Percentiles rank a stretch among this genome's conserved stretches.
phyloP scores from a whole-genome alignment of 2,329 filamentous ascomycete species.

The Pleurostoma richardsiae region DNA sequence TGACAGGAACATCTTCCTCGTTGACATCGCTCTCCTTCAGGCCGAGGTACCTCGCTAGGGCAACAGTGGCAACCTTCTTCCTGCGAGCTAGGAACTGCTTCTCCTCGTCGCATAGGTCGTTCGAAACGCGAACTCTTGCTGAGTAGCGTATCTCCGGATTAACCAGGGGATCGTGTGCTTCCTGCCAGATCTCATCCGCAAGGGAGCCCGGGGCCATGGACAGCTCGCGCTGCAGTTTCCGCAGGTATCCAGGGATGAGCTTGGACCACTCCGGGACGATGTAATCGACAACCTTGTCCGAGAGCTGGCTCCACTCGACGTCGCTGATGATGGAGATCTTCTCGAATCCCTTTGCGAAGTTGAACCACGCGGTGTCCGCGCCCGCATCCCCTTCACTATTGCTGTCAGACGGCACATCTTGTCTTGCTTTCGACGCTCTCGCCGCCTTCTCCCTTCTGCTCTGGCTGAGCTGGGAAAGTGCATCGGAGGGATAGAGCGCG shows the following conservation, averaged over 20 bases:
- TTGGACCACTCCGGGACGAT: constrained; percentile 82
- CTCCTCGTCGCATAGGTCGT: constrained; percentile 79
- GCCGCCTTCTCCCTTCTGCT: constrained; percentile 3
- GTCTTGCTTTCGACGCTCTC: not conserved
- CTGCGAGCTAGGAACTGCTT: constrained; percentile 67
- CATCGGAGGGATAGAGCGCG: constrained; percentile 32
- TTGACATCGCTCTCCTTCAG: constrained; percentile 78
- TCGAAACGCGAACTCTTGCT: constrained; percentile 76
- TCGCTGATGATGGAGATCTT: constrained; percentile 50
- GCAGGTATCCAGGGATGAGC: constrained; percentile 67
- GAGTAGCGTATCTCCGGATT: constrained; percentile 86
- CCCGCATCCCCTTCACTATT: constrained; percentile 6
- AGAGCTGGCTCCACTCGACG: constrained; percentile 48
- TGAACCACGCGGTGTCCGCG: constrained; percentile 36
- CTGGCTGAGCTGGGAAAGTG: constrained; percentile 13
- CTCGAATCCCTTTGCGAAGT: constrained; percentile 42
- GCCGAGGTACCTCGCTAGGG: constrained; percentile 76
- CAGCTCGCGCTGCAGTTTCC: constrained; percentile 81
- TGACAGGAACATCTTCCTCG: constrained; percentile 85
- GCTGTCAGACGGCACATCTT: constrained; percentile 12
- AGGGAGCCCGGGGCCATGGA: constrained; percentile 84
- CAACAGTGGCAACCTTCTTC: constrained; percentile 62
- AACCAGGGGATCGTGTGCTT: constrained; percentile 76
- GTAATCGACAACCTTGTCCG: constrained; percentile 59
- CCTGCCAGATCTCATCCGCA: constrained; percentile 88